Conservation (phyloP, 305 asterid genomes). For the Stenogyne calaminthoides region DNA sequence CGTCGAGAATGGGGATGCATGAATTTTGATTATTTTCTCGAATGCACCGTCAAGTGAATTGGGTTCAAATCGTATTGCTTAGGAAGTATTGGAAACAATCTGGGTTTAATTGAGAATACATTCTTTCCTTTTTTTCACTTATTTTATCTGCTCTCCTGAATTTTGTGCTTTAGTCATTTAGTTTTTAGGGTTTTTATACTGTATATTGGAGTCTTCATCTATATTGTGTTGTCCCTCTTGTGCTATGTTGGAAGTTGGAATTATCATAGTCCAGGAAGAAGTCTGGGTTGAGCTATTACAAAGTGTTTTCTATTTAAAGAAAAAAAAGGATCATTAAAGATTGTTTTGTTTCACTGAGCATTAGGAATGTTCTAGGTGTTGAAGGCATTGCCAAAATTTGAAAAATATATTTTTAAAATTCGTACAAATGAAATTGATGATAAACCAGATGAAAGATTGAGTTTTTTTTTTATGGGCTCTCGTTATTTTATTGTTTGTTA, state of each 20-base stretch:
- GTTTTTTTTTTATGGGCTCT: background rate
- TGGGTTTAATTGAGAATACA: background rate
- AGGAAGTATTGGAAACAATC: background rate
- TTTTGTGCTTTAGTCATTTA: constrained; percentile 8
- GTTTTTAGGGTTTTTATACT: constrained; percentile 30
- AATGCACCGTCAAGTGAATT: constrained; percentile 27
- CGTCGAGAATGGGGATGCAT: background rate
- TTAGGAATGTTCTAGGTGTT: background rate
- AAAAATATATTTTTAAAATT: background rate
- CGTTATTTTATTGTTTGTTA: background rate
- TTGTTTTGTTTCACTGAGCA: background rate
- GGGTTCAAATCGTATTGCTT: background rate
- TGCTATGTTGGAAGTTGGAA: background rate
- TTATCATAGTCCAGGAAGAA: constrained; percentile 12
- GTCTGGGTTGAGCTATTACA: background rate
- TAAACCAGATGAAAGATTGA: background rate
- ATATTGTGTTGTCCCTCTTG: background rate
- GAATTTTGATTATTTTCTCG: constrained; percentile 3
- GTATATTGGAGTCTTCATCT: background rate
- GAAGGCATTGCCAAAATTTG: background rate
- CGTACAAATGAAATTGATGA: constrained; percentile 7
- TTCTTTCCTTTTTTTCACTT: background rate
- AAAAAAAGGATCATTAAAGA: background rate
- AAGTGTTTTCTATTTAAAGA: background rate
- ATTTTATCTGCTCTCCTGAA: constrained; percentile 10